Conservation (phyloP, 139 green algal genomes). For the Tetradesmus lagerheimii region DNA sequence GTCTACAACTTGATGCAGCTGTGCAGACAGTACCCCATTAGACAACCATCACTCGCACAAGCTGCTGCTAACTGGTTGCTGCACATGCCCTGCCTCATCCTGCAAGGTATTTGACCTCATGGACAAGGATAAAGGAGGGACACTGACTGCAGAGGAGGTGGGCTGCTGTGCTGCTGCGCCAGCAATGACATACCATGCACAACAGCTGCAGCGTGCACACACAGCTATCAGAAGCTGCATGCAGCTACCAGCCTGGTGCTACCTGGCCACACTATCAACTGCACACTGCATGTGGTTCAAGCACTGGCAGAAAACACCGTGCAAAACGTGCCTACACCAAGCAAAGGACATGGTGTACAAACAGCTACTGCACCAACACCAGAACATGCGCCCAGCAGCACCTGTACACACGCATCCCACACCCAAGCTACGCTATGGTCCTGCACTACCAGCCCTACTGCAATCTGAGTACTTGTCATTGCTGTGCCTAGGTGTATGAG, state of each 20-base stretch:
- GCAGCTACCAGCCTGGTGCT: not conserved
- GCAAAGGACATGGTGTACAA: too few relatives aligned
- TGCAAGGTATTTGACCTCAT: constrained; percentile 62
- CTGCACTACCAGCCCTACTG: not conserved
- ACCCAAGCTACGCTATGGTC: too few relatives aligned
- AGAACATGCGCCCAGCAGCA: not conserved
- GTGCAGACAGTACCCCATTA: not conserved
- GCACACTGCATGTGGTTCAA: too few relatives aligned
- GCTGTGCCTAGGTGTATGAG: constrained; percentile 49
- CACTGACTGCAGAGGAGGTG: constrained; percentile 50
- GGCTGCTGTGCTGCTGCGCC: not conserved
- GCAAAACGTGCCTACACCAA: not conserved
- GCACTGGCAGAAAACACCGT: not conserved
- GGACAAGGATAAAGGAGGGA: constrained; percentile 63
- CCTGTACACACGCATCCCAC: not conserved
- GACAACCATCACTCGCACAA: not conserved
- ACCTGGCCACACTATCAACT: not conserved
- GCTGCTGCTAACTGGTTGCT: not conserved
- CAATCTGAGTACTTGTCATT: not conserved
- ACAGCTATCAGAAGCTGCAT: not conserved
- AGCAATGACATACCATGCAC: too few relatives aligned
- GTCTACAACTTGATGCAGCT: too few relatives aligned
- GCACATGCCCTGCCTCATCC: not conserved
- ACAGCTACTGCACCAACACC: too few relatives aligned
- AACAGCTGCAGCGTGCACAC: not conserved